A percentile compares a stretch with the other conserved stretches of the same genome.
Conservation (phyloP, 1,139 yeast genomes). For the Yamadazyma trypodendri region DNA sequence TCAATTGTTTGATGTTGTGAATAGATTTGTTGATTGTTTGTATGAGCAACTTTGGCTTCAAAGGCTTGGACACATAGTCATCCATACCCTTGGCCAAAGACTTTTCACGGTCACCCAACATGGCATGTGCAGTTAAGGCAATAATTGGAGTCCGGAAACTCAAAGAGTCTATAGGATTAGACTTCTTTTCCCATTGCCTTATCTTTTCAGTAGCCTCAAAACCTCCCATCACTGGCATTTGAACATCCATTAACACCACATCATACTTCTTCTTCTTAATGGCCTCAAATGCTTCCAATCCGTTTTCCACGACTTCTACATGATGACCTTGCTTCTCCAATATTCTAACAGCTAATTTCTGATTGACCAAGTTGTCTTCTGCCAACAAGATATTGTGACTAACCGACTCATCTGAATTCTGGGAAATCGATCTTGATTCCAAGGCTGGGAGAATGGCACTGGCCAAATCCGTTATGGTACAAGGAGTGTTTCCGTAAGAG, state of each 20-base stretch:
- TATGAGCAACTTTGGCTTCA: conserved; percentile 76
- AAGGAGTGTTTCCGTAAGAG: conserved; percentile 85
- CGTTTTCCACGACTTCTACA: conserved; percentile 83
- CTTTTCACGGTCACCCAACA: conserved; percentile 86
- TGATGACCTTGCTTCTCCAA: conserved; percentile 80
- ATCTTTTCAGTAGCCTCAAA: conserved; percentile 86
- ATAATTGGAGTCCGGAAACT: conserved; percentile 77
- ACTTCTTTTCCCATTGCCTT: conserved; percentile 83
- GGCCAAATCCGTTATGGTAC: conserved; percentile 77
- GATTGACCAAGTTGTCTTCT: conserved; percentile 85
- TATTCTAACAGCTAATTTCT: conserved; percentile 79
- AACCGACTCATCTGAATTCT: conserved; percentile 75
- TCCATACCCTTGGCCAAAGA: conserved; percentile 90
- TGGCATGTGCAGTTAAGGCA: conserved; percentile 88
- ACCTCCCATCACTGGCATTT: conserved; percentile 95
- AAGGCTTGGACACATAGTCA: conserved; percentile 82
- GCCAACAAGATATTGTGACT: conserved; percentile 76
- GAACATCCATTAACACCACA: conserved; percentile 88
- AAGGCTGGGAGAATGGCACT: conserved; percentile 81
- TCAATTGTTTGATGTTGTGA: conserved; percentile 61
- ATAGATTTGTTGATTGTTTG: conserved; percentile 85
- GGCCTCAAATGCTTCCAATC: conserved; percentile 78
- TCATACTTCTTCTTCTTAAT: conserved; percentile 66
- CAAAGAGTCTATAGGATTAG: conserved; percentile 67
- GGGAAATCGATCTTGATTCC: conserved; percentile 78